Conservation (phyloP, 768 basidiomycete genomes). For the Tulasnella sp. region DNA sequence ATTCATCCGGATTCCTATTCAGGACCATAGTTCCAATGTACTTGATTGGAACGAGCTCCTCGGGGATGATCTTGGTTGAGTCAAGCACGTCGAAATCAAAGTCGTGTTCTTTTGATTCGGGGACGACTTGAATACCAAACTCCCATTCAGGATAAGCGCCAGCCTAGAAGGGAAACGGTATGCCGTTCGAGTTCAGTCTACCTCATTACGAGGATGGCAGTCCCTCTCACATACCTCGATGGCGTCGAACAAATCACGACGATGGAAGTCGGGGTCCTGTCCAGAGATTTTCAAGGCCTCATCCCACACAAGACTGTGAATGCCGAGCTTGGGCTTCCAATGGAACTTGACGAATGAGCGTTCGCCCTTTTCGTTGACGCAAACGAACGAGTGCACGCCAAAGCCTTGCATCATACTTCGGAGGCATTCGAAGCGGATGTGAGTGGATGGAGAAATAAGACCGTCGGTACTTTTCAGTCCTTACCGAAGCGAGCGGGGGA, state of each 20-base stretch:
- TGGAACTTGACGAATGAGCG: slow-evolving; percentile 84
- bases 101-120: slow-evolving; percentile 59
- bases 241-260: slow-evolving; percentile 76
- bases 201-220: neutral
- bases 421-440: neutral
- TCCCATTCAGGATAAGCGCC: slow-evolving; percentile 68
- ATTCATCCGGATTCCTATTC: slow-evolving; percentile 35
- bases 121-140: slow-evolving; percentile 61
- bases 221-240: slow-evolving; percentile 40
- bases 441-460: neutral
- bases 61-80: slow-evolving; percentile 77
- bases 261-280: slow-evolving; percentile 86
- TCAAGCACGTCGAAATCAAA: slow-evolving; percentile 86
- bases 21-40: slow-evolving; percentile 55
- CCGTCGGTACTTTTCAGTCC: neutral
- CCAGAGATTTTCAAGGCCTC: slow-evolving; percentile 74
- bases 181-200: neutral
- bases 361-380: slow-evolving; percentile 54
- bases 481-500: slow-evolving; percentile 65
- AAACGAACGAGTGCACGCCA: slow-evolving; percentile 75
- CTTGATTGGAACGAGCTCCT: slow-evolving; percentile 66
- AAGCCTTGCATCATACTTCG: slow-evolving; percentile 72
- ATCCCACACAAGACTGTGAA: slow-evolving; percentile 79
- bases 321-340: slow-evolving; percentile 70
- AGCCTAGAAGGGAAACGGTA: slow-evolving; percentile 17